Evolutionary conservation across 768 basidiomycete genomes (phyloP).

Genomic region (Fistulinella prunicolor): DNA sequence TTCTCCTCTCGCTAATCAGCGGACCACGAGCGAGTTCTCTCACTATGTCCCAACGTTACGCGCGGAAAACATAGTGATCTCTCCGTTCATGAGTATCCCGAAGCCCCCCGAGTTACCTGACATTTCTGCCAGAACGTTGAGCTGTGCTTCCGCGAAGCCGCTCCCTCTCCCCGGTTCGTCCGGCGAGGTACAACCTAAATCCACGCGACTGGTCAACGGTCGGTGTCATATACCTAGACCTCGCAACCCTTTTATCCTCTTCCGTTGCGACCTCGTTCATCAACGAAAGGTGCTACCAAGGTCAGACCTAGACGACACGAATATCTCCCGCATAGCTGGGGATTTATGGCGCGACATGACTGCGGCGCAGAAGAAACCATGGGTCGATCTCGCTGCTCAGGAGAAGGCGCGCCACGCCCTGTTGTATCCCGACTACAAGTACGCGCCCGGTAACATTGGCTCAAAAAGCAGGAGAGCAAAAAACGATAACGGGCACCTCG

Average conservation of each 20-base stretch:
- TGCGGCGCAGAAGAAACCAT: slow-evolving; percentile 42
- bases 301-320: slow-evolving; percentile 63
- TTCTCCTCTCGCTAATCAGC: slow-evolving; percentile 7
- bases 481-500: slow-evolving; percentile 2
- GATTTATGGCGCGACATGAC: slow-evolving; percentile 62
- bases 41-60: slow-evolving; percentile 3
- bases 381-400: slow-evolving; percentile 47
- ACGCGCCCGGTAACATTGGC: slow-evolving; percentile 29
- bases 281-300: slow-evolving; percentile 53
- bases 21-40: slow-evolving; percentile 9
- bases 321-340: slow-evolving; percentile 66
- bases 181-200: slow-evolving; percentile 15
- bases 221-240: slow-evolving; percentile 63
- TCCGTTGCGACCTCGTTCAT: slow-evolving; percentile 68
- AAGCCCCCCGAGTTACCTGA: slow-evolving; percentile 6
- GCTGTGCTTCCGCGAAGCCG: slow-evolving; percentile 6
- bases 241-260: slow-evolving; percentile 77
- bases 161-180: slow-evolving; percentile 29
- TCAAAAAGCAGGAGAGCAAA: slow-evolving; percentile 23
- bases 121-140: neutral
- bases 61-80: slow-evolving; percentile 7
- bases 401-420: slow-evolving; percentile 45
- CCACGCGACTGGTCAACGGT: slow-evolving; percentile 15
- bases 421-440: slow-evolving; percentile 45
- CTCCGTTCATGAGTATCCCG: slow-evolving; percentile 10